Evolutionary conservation across 2,329 filamentous ascomycete species (phyloP).

Genomic region (Ophiocordyceps unilateralis): DNA sequence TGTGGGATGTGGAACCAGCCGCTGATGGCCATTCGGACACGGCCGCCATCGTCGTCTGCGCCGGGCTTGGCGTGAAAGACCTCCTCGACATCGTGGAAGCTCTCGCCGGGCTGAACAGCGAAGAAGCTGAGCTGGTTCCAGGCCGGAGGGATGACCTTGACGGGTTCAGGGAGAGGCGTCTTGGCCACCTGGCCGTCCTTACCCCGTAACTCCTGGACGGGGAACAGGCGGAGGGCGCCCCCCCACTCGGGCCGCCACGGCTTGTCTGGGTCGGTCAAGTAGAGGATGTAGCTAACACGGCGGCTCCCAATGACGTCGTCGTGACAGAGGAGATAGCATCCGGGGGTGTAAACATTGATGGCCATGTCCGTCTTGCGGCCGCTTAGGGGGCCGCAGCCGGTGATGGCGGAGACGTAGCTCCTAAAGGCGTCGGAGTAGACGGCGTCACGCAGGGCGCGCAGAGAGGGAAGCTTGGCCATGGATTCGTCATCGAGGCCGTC

Average conservation of each 20-base stretch:
- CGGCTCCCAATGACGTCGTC: slow-evolving; percentile 98
- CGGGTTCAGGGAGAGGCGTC: slow-evolving; percentile 62
- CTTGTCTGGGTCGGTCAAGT: slow-evolving; percentile 79
- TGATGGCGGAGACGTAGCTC: slow-evolving; percentile 73
- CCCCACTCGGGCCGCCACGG: slow-evolving; percentile 89
- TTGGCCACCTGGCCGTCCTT: slow-evolving; percentile 59
- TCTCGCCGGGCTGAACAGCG: slow-evolving; percentile 93
- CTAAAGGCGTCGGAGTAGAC: slow-evolving; percentile 85
- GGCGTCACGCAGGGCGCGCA: slow-evolving; percentile 84
- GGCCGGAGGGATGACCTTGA: slow-evolving; percentile 73
- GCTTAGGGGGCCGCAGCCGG: slow-evolving; percentile 70
- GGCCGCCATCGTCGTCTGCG: slow-evolving; percentile 49
- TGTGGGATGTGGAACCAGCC: slow-evolving; percentile 99
- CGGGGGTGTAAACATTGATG: slow-evolving; percentile 95
- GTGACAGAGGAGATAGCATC: slow-evolving; percentile 88
- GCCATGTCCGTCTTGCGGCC: slow-evolving; percentile 97
- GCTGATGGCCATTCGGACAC: slow-evolving; percentile 91
- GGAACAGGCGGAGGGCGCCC: slow-evolving; percentile 77
- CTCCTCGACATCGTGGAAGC: slow-evolving; percentile 97
- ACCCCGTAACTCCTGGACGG: slow-evolving; percentile 40
- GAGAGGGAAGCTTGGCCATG: slow-evolving; percentile 68
- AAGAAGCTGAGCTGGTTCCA: slow-evolving; percentile 99
- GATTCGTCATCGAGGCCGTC: slow-evolving; percentile 82
- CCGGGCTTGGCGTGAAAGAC: slow-evolving; percentile 58
- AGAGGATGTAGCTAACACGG: slow-evolving; percentile 91